Base-by-base conservation (phyloP, 108 stramenopile species). In the Pelagomonas calceolata region DNA sequence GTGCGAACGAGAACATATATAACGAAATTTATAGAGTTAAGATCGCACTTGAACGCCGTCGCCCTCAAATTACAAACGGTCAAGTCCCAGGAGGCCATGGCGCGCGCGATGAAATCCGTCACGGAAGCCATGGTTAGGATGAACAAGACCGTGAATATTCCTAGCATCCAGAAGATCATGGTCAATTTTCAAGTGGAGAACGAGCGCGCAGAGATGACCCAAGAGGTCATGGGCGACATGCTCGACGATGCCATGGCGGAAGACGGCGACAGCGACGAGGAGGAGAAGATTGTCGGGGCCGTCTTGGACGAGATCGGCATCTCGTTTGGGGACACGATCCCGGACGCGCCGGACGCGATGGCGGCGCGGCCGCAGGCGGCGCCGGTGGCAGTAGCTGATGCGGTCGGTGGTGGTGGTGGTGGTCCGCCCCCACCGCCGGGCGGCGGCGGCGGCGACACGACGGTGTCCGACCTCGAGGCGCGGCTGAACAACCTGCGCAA, bases 11-110 rank as follows among this genome's bases (percentile, higher is more conserved):
- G 94, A 60, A 88, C 91, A 74, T 88, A 94, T 69, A 86, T 95
- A 33, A 90, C 94, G 33, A 93, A 91, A 77, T 95, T 97, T 73
- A 95, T 97, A 71, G 96, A 95, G 73, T 94, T 97, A 91, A 82
- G 94, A 44, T 89, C 87, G 76, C 94, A 95, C 70, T 79, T 97
- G 63, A 92, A 95, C 71, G 93, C 92, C 21, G 91, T 89, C 46
- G 89, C 89, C 32, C 80, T 97, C 64, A 95, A 97, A 76, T 78
- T 97, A 32, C 93, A 95, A 75, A 95, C 94, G 0, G 93, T 97
- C 15, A 91, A 92, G 46, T 90, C 89, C 33, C 94, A 97, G 67
- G 85, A 92, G 43, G 96, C 96, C 32, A 95, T 97, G 94, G 94
- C 93, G 0, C 86, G 88, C 39, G 93, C 94, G 15, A 95, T 97